Evolutionary conservation across 108 stramenopile species (phyloP), one percentile per base, ranked within the genome.

Genomic region (Fistulifera pelliculosa): DNA sequence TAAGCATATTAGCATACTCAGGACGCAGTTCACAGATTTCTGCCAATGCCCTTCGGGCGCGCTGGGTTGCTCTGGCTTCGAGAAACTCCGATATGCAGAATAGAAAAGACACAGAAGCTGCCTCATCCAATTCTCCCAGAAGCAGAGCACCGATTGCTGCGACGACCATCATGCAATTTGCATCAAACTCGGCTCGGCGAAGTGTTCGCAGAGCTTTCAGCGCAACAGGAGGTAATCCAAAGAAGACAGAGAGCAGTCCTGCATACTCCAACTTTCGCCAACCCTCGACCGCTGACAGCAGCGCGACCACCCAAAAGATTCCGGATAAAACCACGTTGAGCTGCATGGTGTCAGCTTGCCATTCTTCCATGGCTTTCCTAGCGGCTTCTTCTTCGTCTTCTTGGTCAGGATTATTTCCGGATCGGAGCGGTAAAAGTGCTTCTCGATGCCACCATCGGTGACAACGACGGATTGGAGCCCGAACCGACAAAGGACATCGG

Each of bases 81-180:
- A 93, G 65, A 65, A 59, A 90, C 38, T 93, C 89, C 1, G 85
- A 84, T 18, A 93, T 62, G 12, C 85, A 54, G 65, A 93, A 93
- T 28, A 95, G 63, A 50, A 90, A 90, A 7, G 85, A 72, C 1
- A 95, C 87, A 14, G 83, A 77, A 21, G 89, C 94, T 6, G 89
- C 90, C 65, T 95, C 90, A 35, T 80, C 78, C 53, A 66, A 87
- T 52, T 95, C 84, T 27, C 68, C 70, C 35, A 93, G 56, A 6
- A 62, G 64, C 17, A 93, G 52, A 5, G 94, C 86, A 17, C 94
- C 94, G 28, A 89, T 42, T 0, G 89, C 87, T 3, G 94, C 90
- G 41, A 75, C 63, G 16, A 85, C 75, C 94, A 95, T 95, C 78
- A 95, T 85, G 53, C 85, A 82, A 65, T 95, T 93, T 22, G 91